Conservation (phyloP, 2,329 filamentous ascomycete species). For the Aspergillus bombycis region DNA sequence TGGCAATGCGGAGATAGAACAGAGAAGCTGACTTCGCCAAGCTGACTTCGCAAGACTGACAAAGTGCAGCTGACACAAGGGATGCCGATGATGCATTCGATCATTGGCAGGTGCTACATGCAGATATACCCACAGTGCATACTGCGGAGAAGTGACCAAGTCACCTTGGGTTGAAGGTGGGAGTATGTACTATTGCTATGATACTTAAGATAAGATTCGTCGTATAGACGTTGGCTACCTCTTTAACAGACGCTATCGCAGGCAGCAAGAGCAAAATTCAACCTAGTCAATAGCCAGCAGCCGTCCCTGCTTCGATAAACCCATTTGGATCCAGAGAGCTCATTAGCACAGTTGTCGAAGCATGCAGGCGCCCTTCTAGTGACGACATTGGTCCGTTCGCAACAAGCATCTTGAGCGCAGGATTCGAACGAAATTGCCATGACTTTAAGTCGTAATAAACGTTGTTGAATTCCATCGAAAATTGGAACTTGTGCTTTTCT, state of each 20-base stretch:
- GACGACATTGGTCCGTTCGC: background rate
- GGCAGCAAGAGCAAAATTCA: background rate
- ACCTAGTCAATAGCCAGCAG: background rate
- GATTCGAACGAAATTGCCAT: background rate
- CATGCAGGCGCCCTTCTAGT: background rate
- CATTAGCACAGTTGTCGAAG: background rate
- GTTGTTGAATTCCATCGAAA: background rate
- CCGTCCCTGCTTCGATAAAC: background rate
- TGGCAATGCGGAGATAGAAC: background rate
- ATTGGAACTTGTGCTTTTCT: background rate
- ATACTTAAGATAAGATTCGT: background rate
- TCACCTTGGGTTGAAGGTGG: background rate
- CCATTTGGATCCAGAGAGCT: background rate
- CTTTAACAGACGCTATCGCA: background rate
- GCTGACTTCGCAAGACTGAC: background rate
- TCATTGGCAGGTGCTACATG: background rate
- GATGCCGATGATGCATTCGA: background rate
- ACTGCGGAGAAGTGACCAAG: background rate
- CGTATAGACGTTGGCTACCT: no score
- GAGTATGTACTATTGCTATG: background rate
- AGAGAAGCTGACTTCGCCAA: background rate
- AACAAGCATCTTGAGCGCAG: background rate
- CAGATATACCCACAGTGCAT: background rate
- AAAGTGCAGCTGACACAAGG: background rate
- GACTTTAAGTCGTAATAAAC: background rate